Base-by-base conservation (phyloP, 1,284 basidiomycete genomes). In the Leccinum subrobustum region DNA sequence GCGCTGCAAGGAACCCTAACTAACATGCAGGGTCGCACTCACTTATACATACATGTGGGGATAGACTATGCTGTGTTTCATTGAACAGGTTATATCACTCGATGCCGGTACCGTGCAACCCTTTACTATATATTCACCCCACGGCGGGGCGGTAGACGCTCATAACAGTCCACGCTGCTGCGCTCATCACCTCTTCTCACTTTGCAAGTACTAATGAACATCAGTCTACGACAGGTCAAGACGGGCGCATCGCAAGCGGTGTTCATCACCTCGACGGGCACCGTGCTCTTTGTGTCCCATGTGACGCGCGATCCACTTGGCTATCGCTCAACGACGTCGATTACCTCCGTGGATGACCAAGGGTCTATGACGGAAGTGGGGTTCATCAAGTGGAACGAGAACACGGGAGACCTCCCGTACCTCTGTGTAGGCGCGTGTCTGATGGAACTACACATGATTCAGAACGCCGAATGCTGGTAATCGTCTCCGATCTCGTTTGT, bases 251-350 rank as follows among this genome's bases (percentile, higher is more conserved):
- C 57, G 1, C 64, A 67, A n/a, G 60, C 68, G 1, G 31, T 60
- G 59, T 64, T 68, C 23, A 60, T 69, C 35, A 68, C 66, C 16
- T 59, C 68, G 1, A 50, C 66, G 2, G 63, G 66, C 1, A 64
- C 59, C 0, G 54, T 67, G 2, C 65, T 68, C 55, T 69, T 67
- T 20, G 63, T 60, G 0, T 62, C 58, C 1, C 18, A 58, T n/a
- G 29, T 18, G 20, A 60, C 23, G 18, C 16, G 11, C 7, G 57
- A 65, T 57, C 53, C 5, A 1, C 31, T 23, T 47, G 59, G 54
- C 11, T 51, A 27, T 31, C 12, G 12, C 3, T 54, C 50, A 9
- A 59, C 16, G 12, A 65, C 65, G 3, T 47, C 59, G 35, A 55
- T 67, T 44, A 67, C 60, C 1, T 67, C 67, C 1, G 29, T 67